These are phyloP conservation scores for Penicillium paradoxum DNA, from an alignment of 495 filamentous ascomycete genomes.

Conservation along the genomic window DNA sequence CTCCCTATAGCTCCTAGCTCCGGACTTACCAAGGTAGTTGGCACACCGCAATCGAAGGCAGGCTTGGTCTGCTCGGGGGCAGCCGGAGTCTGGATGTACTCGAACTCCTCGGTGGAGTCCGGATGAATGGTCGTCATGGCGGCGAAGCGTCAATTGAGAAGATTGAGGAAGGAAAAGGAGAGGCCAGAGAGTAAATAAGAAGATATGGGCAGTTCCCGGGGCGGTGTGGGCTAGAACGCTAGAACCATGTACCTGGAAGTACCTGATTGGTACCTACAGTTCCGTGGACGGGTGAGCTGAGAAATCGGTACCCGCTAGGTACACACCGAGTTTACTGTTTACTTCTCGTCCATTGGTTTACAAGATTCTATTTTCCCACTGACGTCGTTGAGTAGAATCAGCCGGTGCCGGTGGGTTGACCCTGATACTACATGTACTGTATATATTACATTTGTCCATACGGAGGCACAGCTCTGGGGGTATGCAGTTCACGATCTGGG, in stretches of 20 bases:
- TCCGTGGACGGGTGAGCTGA: conserved; percentile 6
- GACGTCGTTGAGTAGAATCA: neutral
- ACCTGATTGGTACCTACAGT: conserved; percentile 7
- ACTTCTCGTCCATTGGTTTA: neutral
- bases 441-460: no score
- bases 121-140: conserved; percentile 46
- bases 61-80: conserved; percentile 41
- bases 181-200: conserved; percentile 23
- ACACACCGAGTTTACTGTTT: conserved; percentile 1
- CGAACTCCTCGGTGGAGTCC: conserved; percentile 59
- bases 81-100: conserved; percentile 61
- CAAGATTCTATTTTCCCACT: neutral
- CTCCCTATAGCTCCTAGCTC: neutral
- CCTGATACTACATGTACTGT: no score
- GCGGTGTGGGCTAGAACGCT: conserved; percentile 16
- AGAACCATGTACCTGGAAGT: conserved; percentile 2
- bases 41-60: conserved; percentile 28
- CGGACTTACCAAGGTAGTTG: conserved; percentile 24
- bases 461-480: neutral
- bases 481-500: neutral
- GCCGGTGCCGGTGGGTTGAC: neutral
- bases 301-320: neutral
- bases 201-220: conserved; percentile 23
- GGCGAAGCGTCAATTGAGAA: conserved; percentile 21
- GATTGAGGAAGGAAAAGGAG: conserved; percentile 21